A percentile compares a stretch with the other conserved stretches of the same genome.
Conservation (phyloP, 257 asterid genomes). For the Plantago ovata region DNA sequence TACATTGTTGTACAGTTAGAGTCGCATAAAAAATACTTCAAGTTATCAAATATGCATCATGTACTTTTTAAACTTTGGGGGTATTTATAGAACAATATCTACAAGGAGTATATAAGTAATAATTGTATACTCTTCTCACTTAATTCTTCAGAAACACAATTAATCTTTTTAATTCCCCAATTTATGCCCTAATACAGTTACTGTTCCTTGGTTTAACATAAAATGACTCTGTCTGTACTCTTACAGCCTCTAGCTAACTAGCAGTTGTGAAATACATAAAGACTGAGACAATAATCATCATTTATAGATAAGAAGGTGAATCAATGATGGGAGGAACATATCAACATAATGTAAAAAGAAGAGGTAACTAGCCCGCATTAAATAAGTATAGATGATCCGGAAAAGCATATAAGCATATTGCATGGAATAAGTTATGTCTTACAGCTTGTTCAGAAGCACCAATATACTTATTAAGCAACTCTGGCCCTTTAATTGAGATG, state of each 20-base stretch:
- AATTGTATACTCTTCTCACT: too few relatives aligned
- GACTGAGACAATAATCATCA: neutral
- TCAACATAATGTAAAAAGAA: neutral
- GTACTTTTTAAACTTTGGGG: too few relatives aligned
- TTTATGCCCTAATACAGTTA: too few relatives aligned
- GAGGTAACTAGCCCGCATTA: neutral
- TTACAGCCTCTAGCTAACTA: neutral
- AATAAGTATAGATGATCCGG: conserved; percentile 10
- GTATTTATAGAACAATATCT: too few relatives aligned
- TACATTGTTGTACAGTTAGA: too few relatives aligned
- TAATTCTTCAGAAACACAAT: too few relatives aligned
- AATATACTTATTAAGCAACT: conserved; percentile 87
- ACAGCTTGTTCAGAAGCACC: conserved; percentile 99
- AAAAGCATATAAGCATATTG: conserved; percentile 12
- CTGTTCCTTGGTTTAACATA: too few relatives aligned
- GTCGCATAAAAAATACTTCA: too few relatives aligned
- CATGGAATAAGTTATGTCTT: conserved; percentile 32
- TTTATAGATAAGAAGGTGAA: neutral
- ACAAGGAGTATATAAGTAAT: too few relatives aligned
- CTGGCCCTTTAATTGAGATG: conserved; percentile 97
- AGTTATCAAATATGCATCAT: too few relatives aligned
- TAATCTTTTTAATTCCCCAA: too few relatives aligned
- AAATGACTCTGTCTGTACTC: too few relatives aligned
- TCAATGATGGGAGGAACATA: neutral
- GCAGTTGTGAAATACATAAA: neutral